phyloP scores from a whole-genome alignment of 2,329 filamentous ascomycete species.

The Furcasterigmium furcatum region DNA sequence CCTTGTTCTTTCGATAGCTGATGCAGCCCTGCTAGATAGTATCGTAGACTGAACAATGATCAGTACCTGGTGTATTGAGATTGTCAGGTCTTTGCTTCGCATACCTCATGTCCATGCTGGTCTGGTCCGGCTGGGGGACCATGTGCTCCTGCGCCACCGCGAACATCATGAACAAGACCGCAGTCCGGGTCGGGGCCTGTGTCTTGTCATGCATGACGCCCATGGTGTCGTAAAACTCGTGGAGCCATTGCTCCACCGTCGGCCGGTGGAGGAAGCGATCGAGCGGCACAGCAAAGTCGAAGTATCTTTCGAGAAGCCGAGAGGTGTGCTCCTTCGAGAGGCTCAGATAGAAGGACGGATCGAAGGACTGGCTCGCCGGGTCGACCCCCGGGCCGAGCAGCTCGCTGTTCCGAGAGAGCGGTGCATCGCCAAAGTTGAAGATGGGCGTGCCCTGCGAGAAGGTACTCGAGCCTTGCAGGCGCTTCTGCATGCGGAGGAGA shows the following conservation, averaged over 20 bases:
- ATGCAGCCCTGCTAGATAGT: constrained; percentile 27
- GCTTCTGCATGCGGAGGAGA: constrained; percentile 21
- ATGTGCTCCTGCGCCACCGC: constrained; percentile 45
- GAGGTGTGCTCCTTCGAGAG: constrained; percentile 19
- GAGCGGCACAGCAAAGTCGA: constrained; percentile 30
- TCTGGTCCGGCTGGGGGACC: background rate
- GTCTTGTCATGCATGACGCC: constrained; percentile 26
- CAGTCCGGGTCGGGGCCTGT: constrained; percentile 1
- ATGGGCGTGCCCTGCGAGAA: constrained; percentile 3
- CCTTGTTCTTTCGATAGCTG: constrained; percentile 32
- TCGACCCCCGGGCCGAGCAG: background rate
- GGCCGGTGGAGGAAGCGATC: constrained; percentile 32
- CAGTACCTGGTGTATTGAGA: no score
- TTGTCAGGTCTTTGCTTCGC: no score
- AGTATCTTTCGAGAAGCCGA: constrained; percentile 27
- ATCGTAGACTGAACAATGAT: constrained; percentile 14
- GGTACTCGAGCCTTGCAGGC: constrained; percentile 12
- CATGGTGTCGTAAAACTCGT: constrained; percentile 38
- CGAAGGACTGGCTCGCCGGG: constrained; percentile 16
- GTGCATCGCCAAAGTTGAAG: constrained; percentile 5
- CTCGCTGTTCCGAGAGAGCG: background rate
- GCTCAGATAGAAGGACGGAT: constrained; percentile 35
- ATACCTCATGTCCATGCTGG: constrained; percentile 1
- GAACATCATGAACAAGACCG: constrained; percentile 30
- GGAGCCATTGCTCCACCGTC: constrained; percentile 31